Conservation (phyloP, 2,329 filamentous ascomycete species). For the Magnaporthiopsis poae region DNA sequence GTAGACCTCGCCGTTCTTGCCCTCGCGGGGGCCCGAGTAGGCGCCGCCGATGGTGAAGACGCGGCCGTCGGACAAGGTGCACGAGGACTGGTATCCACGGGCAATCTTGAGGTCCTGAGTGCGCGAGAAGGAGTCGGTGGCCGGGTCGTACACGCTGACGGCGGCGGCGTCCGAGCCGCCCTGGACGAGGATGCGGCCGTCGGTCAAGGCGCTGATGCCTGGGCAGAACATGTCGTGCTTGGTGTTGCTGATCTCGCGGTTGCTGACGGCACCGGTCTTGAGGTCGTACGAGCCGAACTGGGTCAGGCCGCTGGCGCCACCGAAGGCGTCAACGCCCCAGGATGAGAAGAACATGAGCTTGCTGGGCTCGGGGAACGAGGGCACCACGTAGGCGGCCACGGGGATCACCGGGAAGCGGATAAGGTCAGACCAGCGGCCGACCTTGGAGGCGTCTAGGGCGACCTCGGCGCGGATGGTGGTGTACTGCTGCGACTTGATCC, state of each 20-base stretch:
- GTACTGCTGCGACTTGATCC: conserved; percentile 5
- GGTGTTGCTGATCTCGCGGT: conserved; percentile 17
- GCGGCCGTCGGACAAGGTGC: conserved; percentile 33
- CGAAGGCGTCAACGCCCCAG: conserved; percentile 18
- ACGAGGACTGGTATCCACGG: conserved; percentile 34
- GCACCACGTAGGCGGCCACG: conserved; percentile 20
- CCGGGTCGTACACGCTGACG: conserved; percentile 30
- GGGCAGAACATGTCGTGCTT: conserved; percentile 42
- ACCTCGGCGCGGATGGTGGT: conserved; percentile 4
- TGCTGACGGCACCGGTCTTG: conserved; percentile 46
- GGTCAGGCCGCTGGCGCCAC: conserved; percentile 40
- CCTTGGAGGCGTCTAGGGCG: conserved; percentile 13
- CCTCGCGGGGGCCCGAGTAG: conserved; percentile 32
- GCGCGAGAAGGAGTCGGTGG: conserved; percentile 11
- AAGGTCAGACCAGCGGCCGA: conserved; percentile 18
- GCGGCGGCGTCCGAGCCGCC: conserved; percentile 35
- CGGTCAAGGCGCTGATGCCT: conserved; percentile 33
- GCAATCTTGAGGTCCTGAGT: conserved; percentile 21
- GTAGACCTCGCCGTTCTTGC: conserved; percentile 38
- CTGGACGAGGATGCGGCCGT: conserved; percentile 35
- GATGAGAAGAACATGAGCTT: conserved; percentile 18
- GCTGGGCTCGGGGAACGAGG: conserved; percentile 16
- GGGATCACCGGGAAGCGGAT: conserved; percentile 19
- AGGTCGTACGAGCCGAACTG: conserved; percentile 89
- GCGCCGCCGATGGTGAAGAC: conserved; percentile 43